These are phyloP conservation scores for Macrolepiota albuminosa DNA, from an alignment of 768 basidiomycete species.

Conservation along the genomic window DNA sequence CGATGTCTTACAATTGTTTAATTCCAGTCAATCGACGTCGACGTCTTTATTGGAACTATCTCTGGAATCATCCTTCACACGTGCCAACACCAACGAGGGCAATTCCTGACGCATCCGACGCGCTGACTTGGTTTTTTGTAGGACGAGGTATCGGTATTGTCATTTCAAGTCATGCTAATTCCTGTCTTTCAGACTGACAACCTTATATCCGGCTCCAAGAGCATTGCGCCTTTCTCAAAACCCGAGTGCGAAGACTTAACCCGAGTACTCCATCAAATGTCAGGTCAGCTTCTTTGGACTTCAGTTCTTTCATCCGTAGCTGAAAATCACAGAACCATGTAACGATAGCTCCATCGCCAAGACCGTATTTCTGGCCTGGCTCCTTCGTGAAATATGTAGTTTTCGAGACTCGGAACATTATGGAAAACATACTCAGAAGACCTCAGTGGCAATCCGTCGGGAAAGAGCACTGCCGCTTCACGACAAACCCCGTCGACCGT, in stretches of 20 bases:
- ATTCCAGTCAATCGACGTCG: constrained; percentile 40
- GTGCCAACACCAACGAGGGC: constrained; percentile 36
- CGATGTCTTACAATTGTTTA: background rate
- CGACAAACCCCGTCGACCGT: constrained; percentile 14
- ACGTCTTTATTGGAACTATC: constrained; percentile 48
- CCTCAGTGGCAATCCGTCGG: constrained; percentile 18
- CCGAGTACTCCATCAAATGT: constrained; percentile 31
- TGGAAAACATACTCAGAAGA: constrained; percentile 36
- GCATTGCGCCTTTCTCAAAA: constrained; percentile 50
- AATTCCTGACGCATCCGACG: constrained; percentile 41
- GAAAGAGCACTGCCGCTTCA: constrained; percentile 14
- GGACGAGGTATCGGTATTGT: constrained; percentile 1
- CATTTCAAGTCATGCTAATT: background rate
- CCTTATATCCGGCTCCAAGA: constrained; percentile 37
- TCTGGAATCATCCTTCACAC: constrained; percentile 47
- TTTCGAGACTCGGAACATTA: constrained; percentile 42
- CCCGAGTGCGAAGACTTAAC: constrained; percentile 47
- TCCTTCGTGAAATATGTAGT: constrained; percentile 48
- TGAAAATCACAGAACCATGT: constrained; percentile 21
- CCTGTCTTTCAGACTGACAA: constrained; percentile 36
- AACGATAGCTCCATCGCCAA: constrained; percentile 34
- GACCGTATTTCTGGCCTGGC: constrained; percentile 44
- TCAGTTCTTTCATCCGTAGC: background rate
- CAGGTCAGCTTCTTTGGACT: constrained; percentile 18
- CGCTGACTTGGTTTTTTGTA: constrained; percentile 47